Evolutionary conservation across 306 rosid species (phyloP).

Genomic region (Quercus robur): DNA sequence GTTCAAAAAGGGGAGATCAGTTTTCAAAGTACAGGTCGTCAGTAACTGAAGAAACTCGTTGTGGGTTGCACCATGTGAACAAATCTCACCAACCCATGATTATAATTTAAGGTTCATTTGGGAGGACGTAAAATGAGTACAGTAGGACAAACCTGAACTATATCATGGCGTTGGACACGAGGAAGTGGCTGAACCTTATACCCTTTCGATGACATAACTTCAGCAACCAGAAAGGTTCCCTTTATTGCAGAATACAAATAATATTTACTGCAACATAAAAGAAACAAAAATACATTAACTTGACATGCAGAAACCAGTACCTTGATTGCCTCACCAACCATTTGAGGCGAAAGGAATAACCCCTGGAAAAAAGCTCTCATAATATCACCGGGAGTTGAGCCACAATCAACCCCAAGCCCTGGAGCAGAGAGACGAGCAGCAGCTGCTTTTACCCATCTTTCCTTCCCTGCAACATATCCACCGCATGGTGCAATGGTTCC

Average conservation of each 20-base stretch:
- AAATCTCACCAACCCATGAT: slow-evolving; percentile 2
- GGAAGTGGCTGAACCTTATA: slow-evolving; percentile 90
- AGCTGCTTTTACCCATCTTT: slow-evolving; percentile 76
- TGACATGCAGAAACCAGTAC: slow-evolving; percentile 35
- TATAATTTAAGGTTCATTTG: not conserved
- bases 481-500: slow-evolving; percentile 95
- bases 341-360: slow-evolving; percentile 95
- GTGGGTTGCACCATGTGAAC: not conserved
- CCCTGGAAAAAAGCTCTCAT: slow-evolving; percentile 95
- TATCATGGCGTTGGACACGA: slow-evolving; percentile 62
- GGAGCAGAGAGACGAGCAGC: slow-evolving; percentile 95
- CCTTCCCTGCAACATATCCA: slow-evolving; percentile 85
- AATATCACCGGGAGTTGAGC: slow-evolving; percentile 78
- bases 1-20: not conserved
- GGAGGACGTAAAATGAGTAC: not conserved
- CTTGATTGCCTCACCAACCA: slow-evolving; percentile 99
- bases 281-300: slow-evolving; percentile 10
- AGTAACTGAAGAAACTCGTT: not conserved
- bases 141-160: slow-evolving; percentile 64
- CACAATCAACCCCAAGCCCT: slow-evolving; percentile 87
- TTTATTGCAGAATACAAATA: slow-evolving; percentile 24
- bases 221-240: slow-evolving; percentile 86
- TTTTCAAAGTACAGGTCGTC: not conserved
- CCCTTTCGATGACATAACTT: slow-evolving; percentile 81
- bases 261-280: slow-evolving; percentile 14